Evolutionary conservation across 106 monocot species (phyloP).

Genomic region (Dioscorea alata): DNA sequence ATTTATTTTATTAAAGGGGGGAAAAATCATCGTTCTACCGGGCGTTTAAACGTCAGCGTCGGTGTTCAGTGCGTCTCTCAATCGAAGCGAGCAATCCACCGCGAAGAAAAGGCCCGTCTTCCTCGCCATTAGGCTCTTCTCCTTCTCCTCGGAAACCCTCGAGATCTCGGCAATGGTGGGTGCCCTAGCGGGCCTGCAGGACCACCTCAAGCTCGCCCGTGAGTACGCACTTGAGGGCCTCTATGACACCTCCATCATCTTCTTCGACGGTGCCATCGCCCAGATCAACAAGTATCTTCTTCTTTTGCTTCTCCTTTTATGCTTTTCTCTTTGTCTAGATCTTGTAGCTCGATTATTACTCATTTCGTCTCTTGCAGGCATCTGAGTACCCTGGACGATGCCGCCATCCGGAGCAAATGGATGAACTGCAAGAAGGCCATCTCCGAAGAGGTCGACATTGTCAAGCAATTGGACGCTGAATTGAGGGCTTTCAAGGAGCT

Average conservation of each 20-base stretch:
- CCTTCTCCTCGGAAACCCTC: not conserved
- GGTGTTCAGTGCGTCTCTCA: not conserved
- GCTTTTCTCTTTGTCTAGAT: not conserved
- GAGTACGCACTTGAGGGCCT: constrained; percentile 96
- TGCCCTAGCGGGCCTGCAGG: constrained; percentile 70
- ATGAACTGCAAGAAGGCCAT: constrained; percentile 88
- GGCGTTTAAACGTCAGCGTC: constrained; percentile 1
- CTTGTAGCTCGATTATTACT: no score
- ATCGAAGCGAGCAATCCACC: no score
- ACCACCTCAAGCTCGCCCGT: constrained; percentile 89
- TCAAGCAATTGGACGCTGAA: constrained; percentile 91
- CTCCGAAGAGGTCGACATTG: constrained; percentile 78
- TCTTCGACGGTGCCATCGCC: constrained; percentile 95
- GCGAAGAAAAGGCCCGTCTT: no score
- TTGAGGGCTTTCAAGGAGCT: constrained; percentile 73
- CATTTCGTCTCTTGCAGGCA: constrained; percentile 38
- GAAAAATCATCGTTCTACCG: not conserved
- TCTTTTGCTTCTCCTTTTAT: not conserved
- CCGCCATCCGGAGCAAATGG: constrained; percentile 74
- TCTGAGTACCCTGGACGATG: constrained; percentile 75
- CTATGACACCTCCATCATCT: constrained; percentile 97
- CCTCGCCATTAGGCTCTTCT: not conserved
- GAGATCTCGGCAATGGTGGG: constrained; percentile 29
- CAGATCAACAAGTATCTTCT: constrained; percentile 93
- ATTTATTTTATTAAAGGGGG: no score